Base-by-base conservation (phyloP, 371 early-diverging fungal genomes). In the Nosema muscidifuracis region DNA sequence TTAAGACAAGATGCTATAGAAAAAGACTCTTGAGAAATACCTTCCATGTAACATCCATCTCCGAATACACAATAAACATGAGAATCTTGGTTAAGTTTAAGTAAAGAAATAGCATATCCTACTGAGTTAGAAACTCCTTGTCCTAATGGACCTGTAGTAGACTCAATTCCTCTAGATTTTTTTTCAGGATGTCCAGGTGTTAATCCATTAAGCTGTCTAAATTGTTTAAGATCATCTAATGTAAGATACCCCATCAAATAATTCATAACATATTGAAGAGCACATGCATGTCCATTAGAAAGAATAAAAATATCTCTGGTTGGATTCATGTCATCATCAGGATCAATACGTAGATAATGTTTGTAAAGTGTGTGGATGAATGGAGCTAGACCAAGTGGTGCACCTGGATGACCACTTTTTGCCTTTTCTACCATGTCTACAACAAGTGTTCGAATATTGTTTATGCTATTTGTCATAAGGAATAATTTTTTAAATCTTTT, bases 41-140 rank as follows among this genome's bases (percentile, higher is more conserved):
- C 99, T 85, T 98, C 99, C 84, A 95, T 95, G 74, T 94, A 84
- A 85, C 99, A 98, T 44, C 99, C 99, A 83, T 98, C 99, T 77
- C 99, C 99, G 44, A 88, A 82, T 56, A 97, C 87, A 76, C 87
- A 87, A 72, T 87, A 95, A 33, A 91, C 91, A 76, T 88, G 80
- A 85, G 91, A 90, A 82, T 89, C 86, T 77, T 94, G 85, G 88
- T 83, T 88, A 87, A 71, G 65, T 51, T 75, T 78, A 42, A 71
- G 67, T 28, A 72, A 44, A 36, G 92, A 94, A 47, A 47, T 47
- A 10, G 4, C n/a, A n/a, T 6, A n/a, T 10, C 4, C 3, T 4
- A 47, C 58, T 92, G 86, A 50, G 71, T 92, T 91, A 42, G 91
- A 84, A 70, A 97, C 85, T 67, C 93, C 99, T 87, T 97, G 97